These are phyloP conservation scores for Apophysomyces ossiformis DNA, from an alignment of 371 early-diverging fungal genomes.

Conservation along the genomic window DNA sequence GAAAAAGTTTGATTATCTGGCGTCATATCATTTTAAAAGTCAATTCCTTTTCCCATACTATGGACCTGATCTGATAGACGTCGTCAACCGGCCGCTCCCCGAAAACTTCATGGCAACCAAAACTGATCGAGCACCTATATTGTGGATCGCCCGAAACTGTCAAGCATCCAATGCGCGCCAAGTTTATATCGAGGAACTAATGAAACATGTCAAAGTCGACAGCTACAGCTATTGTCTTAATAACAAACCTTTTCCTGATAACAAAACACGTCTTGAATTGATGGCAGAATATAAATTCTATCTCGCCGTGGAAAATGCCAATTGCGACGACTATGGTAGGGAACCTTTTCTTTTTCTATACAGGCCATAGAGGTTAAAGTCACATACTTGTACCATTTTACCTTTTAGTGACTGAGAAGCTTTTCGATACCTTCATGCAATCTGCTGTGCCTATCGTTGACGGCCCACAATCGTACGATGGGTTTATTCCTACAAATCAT, in stretches of 20 bases:
- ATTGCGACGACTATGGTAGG: constrained; percentile 49
- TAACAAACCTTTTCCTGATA: constrained; percentile 36
- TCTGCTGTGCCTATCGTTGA: constrained; percentile 35
- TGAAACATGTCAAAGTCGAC: constrained; percentile 41
- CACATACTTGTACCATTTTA: neutral
- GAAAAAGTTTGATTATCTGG: constrained; percentile 40
- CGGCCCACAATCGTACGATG: constrained; percentile 37
- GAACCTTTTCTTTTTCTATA: neutral
- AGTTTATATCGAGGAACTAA: constrained; percentile 38
- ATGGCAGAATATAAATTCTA: constrained; percentile 49
- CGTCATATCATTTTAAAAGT: constrained; percentile 42
- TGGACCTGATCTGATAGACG: constrained; percentile 35
- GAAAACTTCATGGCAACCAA: constrained; percentile 39
- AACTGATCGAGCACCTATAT: constrained; percentile 31
- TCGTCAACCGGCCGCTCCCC: constrained; percentile 40
- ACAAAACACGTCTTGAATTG: constrained; percentile 29
- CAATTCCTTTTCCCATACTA: constrained; percentile 40
- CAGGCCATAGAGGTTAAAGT: too few species aligned
- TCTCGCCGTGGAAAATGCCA: constrained; percentile 45
- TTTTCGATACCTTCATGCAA: constrained; percentile 33
- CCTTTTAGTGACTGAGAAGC: constrained; percentile 40
- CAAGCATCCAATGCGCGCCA: constrained; percentile 40
- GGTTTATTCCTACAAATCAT: constrained; percentile 35
- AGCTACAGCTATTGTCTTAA: constrained; percentile 42
- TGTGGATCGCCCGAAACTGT: constrained; percentile 50